Evolutionary conservation across 1,139 yeast genomes (phyloP).

Genomic region (Geotrichum klebahnii): DNA sequence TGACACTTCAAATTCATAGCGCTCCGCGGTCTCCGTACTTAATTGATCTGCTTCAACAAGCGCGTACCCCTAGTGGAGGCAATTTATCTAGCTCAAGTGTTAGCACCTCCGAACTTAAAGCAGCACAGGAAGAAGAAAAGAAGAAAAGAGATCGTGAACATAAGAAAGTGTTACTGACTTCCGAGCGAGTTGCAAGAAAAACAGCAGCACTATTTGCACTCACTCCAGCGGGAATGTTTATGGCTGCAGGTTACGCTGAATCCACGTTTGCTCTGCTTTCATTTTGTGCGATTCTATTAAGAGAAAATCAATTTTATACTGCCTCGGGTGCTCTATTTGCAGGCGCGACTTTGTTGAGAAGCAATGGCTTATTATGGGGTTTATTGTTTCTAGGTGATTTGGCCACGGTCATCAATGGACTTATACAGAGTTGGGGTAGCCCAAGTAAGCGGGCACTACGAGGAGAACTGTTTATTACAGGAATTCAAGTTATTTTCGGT

Average conservation of each 20-base stretch:
- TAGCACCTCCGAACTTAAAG: too few relatives aligned
- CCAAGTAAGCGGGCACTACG: neutral
- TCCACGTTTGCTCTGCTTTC: conserved; percentile 63
- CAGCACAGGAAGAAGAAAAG: neutral
- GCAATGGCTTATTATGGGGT: conserved; percentile 76
- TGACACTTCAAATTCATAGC: conserved; percentile 44
- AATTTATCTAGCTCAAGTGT: conserved; percentile 23
- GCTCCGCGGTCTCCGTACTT: conserved; percentile 24
- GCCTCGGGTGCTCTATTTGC: conserved; percentile 59
- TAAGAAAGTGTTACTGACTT: conserved; percentile 13
- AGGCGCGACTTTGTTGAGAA: conserved; percentile 58
- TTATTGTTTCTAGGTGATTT: conserved; percentile 58
- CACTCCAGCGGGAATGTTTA: conserved; percentile 79
- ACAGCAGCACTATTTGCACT: conserved; percentile 51
- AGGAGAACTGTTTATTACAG: neutral
- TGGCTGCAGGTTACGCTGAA: conserved; percentile 75
- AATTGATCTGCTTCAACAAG: neutral
- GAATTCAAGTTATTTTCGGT: conserved; percentile 39
- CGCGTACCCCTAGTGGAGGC: conserved; percentile 17
- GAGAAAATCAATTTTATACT: conserved; percentile 43
- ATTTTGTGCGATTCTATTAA: conserved; percentile 53
- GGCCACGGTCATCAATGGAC: conserved; percentile 24
- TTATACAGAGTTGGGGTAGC: conserved; percentile 25
- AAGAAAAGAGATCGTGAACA: neutral
- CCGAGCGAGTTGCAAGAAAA: conserved; percentile 37